A percentile compares a stretch with the other conserved stretches of the same genome.
phyloP scores from a whole-genome alignment of 768 basidiomycete species.

The Boletus subparvulus region DNA sequence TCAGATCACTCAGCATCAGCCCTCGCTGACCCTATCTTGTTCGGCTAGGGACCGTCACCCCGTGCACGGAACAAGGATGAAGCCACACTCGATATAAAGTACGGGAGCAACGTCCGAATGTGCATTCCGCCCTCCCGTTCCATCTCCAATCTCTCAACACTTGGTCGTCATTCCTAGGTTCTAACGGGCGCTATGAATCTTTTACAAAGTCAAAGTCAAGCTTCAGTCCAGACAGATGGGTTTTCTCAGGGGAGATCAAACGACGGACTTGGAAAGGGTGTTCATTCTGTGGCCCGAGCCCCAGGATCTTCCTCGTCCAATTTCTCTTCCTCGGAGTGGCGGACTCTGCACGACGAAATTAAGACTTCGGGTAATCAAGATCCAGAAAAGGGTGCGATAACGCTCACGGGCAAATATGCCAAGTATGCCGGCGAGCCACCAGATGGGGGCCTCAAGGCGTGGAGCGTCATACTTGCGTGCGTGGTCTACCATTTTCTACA shows the following conservation, averaged over 20 bases:
- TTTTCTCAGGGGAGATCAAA: neutral
- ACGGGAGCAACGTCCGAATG: neutral
- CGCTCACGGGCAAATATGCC: conserved; percentile 12
- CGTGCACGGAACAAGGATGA: conserved; percentile 15
- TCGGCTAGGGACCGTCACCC: neutral
- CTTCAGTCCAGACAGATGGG: neutral
- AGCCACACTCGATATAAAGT: conserved; percentile 10
- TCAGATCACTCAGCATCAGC: neutral
- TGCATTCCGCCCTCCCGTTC: neutral
- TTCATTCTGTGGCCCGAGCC: too few relatives aligned
- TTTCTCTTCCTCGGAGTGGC: neutral
- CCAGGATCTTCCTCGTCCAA: neutral
- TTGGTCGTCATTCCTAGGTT: neutral
- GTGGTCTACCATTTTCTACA: neutral
- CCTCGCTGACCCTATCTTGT: neutral
- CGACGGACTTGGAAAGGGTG: neutral
- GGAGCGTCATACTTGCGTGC: conserved; percentile 31
- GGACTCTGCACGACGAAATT: conserved; percentile 14
- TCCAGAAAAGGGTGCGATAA: conserved; percentile 4
- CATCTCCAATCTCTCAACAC: neutral
- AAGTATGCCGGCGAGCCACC: conserved; percentile 25
- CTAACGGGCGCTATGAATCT: neutral
- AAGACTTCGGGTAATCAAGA: neutral
- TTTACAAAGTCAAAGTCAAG: neutral
- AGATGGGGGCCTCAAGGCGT: conserved; percentile 32